phyloP scores from a whole-genome alignment of 2,329 filamentous ascomycete species.

The Akanthomyces lecanii region DNA sequence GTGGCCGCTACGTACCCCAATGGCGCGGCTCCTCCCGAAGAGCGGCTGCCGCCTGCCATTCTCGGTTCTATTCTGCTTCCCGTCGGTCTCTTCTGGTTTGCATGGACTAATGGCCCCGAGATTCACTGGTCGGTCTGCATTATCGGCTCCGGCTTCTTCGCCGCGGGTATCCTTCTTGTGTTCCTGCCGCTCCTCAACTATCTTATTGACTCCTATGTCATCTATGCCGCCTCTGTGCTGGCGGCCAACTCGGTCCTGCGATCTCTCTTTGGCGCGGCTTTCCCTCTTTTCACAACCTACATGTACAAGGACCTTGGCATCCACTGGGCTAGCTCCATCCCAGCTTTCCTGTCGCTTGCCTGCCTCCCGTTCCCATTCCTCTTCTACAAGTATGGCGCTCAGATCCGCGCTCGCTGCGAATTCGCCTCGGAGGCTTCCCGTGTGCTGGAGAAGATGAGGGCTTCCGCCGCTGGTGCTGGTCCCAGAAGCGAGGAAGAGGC shows the following conservation, averaged over 20 bases:
- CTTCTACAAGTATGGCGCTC: slow-evolving; percentile 66
- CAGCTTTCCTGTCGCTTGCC: slow-evolving; percentile 67
- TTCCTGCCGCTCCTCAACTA: slow-evolving; percentile 65
- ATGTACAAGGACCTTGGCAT: slow-evolving; percentile 60
- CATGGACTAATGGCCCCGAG: slow-evolving; percentile 55
- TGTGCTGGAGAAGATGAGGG: slow-evolving; percentile 42
- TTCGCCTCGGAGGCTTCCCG: slow-evolving; percentile 63
- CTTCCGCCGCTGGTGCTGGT: background rate
- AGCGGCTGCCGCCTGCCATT: slow-evolving; percentile 56
- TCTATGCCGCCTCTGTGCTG: slow-evolving; percentile 71
- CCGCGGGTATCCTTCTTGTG: slow-evolving; percentile 56
- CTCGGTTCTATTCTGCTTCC: slow-evolving; percentile 57
- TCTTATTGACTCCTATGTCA: slow-evolving; percentile 65
- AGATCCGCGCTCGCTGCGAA: slow-evolving; percentile 63
- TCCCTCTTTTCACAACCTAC: slow-evolving; percentile 65
- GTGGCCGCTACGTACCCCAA: slow-evolving; percentile 41
- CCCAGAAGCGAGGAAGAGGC: slow-evolving; percentile 19
- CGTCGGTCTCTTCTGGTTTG: slow-evolving; percentile 60
- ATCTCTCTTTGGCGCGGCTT: slow-evolving; percentile 66
- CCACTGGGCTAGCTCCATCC: slow-evolving; percentile 71
- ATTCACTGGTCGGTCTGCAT: slow-evolving; percentile 56
- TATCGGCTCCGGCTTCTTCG: slow-evolving; percentile 43
- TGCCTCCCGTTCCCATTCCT: slow-evolving; percentile 73
- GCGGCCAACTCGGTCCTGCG: slow-evolving; percentile 70
- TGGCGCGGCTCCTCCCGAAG: slow-evolving; percentile 59